Percentiles rank a stretch among this genome's conserved stretches.
These are phyloP conservation scores for Debaryomyces prosopidis DNA, from an alignment of 805 yeast genomes.

Conservation along the genomic window DNA sequence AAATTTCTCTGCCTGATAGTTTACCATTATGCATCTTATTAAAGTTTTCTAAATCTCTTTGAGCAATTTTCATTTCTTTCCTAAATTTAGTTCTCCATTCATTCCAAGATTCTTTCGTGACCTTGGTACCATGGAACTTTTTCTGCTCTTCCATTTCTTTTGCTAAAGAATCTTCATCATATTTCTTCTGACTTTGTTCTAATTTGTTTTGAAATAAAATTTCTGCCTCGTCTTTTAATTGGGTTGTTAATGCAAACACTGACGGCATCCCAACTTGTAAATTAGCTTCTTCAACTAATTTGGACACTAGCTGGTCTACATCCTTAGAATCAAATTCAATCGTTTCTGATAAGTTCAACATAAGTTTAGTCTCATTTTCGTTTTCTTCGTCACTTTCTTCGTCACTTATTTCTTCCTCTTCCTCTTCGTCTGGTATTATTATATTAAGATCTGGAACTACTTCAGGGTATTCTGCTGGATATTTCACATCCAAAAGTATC, in stretches of 20 bases:
- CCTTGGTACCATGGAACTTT: slow-evolving; percentile 89
- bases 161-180: slow-evolving; percentile 58
- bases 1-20: slow-evolving; percentile 84
- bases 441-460: slow-evolving; percentile 62
- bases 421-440: slow-evolving; percentile 24
- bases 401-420: slow-evolving; percentile 10
- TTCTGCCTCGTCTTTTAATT: slow-evolving; percentile 83
- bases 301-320: slow-evolving; percentile 35
- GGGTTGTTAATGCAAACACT: slow-evolving; percentile 74
- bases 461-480: slow-evolving; percentile 83
- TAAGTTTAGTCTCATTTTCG: slow-evolving; percentile 38
- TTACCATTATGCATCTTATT: slow-evolving; percentile 68
- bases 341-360: slow-evolving; percentile 55
- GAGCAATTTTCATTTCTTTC: slow-evolving; percentile 69
- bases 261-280: slow-evolving; percentile 90
- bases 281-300: slow-evolving; percentile 61
- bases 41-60: slow-evolving; percentile 52
- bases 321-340: slow-evolving; percentile 57
- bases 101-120: slow-evolving; percentile 71
- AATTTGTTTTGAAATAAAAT: slow-evolving; percentile 59
- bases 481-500: slow-evolving; percentile 58
- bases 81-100: slow-evolving; percentile 76
- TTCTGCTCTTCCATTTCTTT: slow-evolving; percentile 83
- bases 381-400: slow-evolving; percentile 51
- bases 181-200: slow-evolving; percentile 49